phyloP scores from a whole-genome alignment of 2,329 filamentous ascomycete species.

The Venturia carpophila region DNA sequence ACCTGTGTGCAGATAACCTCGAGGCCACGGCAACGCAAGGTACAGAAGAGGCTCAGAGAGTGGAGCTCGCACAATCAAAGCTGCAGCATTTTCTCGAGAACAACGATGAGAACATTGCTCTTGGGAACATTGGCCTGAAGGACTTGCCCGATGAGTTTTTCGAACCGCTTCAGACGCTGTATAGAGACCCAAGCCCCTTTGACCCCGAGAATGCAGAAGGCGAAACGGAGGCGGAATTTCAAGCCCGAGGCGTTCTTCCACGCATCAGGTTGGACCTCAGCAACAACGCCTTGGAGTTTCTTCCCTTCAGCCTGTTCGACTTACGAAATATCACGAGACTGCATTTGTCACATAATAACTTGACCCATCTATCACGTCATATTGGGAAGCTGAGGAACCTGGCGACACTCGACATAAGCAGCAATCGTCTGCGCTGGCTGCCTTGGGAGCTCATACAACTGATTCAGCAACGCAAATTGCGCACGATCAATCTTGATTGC shows the following conservation, averaged over 20 bases:
- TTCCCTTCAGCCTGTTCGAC: conserved; percentile 55
- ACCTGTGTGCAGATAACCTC: not conserved
- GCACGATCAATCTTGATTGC: not conserved
- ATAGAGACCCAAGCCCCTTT: conserved; percentile 37
- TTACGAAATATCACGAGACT: conserved; percentile 56
- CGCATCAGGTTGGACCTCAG: conserved; percentile 55
- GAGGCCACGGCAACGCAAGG: not conserved
- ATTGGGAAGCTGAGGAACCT: conserved; percentile 53
- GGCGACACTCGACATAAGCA: conserved; percentile 55
- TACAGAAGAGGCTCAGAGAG: not conserved
- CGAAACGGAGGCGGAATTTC: conserved; percentile 29
- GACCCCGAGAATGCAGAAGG: not conserved
- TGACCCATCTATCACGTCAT: conserved; percentile 53
- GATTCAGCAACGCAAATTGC: conserved; percentile 28
- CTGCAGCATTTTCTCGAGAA: not conserved
- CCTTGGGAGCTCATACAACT: conserved; percentile 57
- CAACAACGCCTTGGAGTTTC: conserved; percentile 47
- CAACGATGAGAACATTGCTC: not conserved
- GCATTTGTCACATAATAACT: conserved; percentile 56
- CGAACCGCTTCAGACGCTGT: conserved; percentile 42
- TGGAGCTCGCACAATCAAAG: not conserved
- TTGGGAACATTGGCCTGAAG: not conserved
- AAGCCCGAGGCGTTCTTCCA: conserved; percentile 54
- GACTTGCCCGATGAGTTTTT: conserved; percentile 51
- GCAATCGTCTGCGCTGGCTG: conserved; percentile 53